A percentile compares a stretch with the other conserved stretches of the same genome.
Evolutionary conservation across 1,139 yeast species (phyloP).

Genomic region (Candida frijolesensis): DNA sequence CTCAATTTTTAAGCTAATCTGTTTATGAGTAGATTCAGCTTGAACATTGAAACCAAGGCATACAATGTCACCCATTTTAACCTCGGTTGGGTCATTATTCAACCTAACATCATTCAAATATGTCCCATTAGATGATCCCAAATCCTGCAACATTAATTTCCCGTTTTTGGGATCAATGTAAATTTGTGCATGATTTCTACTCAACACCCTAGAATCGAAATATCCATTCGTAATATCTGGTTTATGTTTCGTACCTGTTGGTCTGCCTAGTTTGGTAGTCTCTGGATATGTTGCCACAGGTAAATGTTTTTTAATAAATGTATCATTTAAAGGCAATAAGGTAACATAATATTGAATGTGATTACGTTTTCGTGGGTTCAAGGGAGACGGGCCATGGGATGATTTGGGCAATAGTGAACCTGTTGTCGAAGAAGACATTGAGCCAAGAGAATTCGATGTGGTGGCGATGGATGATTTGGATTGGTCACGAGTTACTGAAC

Average conservation of each 20-base stretch:
- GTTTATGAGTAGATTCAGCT: conserved; percentile 78
- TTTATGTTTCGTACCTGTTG: conserved; percentile 68
- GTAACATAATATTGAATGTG: conserved; percentile 59
- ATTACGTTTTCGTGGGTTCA: conserved; percentile 28
- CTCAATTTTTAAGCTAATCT: conserved; percentile 79
- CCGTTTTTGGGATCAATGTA: conserved; percentile 73
- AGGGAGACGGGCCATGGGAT: conserved; percentile 14
- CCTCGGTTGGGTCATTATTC: conserved; percentile 62
- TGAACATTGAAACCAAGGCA: conserved; percentile 93
- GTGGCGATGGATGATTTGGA: conserved; percentile 5
- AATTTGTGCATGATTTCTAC: conserved; percentile 91
- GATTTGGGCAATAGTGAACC: conserved; percentile 9
- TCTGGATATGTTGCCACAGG: conserved; percentile 83
- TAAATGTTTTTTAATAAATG: conserved; percentile 78
- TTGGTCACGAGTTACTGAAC: conserved; percentile 3
- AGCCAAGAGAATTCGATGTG: conserved; percentile 9
- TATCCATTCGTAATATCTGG: conserved; percentile 86
- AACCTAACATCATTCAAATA: conserved; percentile 79
- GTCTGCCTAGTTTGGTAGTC: conserved; percentile 85
- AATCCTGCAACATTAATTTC: conserved; percentile 75
- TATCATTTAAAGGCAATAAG: conserved; percentile 73
- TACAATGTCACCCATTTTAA: conserved; percentile 74
- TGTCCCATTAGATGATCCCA: conserved; percentile 93
- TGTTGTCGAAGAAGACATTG: conserved; percentile 7
- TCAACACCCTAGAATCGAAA: conserved; percentile 90